A percentile compares a stretch with the other conserved stretches of the same genome.
phyloP scores from a whole-genome alignment of 768 basidiomycete genomes.

The Suillus sp. region DNA sequence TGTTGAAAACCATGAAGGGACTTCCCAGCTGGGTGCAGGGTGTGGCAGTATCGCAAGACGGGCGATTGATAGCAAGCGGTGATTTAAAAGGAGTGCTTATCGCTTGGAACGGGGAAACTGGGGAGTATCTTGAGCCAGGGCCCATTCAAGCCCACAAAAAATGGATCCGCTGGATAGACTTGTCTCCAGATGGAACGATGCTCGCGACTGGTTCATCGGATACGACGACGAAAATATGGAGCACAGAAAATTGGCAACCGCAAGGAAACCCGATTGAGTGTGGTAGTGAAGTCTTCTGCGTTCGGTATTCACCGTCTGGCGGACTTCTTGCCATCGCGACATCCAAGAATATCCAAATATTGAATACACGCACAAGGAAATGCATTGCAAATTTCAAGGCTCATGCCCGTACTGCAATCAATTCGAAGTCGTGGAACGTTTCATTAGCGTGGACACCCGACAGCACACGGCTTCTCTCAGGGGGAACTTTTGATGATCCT shows the following conservation, averaged over 20 bases:
- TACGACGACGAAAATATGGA: background rate
- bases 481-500: background rate
- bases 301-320: background rate
- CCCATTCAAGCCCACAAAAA: background rate
- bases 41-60: background rate
- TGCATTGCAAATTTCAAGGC: background rate
- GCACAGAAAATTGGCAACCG: background rate
- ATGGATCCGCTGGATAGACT: background rate
- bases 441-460: background rate
- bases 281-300: background rate
- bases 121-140: background rate
- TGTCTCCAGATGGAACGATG: background rate
- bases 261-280: background rate
- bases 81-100: background rate
- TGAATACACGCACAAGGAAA: background rate
- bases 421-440: background rate
- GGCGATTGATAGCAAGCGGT: background rate
- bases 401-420: background rate
- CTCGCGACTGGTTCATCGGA: background rate
- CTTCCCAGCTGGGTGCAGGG: background rate
- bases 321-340: constrained; percentile 5
- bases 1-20: background rate
- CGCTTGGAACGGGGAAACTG: background rate
- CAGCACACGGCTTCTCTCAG: background rate
- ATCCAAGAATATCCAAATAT: background rate